A percentile compares a stretch with the other conserved stretches of the same genome.
Evolutionary conservation across 2,329 filamentous ascomycete species (phyloP).

Genomic region (Pseudocercospora eumusae): DNA sequence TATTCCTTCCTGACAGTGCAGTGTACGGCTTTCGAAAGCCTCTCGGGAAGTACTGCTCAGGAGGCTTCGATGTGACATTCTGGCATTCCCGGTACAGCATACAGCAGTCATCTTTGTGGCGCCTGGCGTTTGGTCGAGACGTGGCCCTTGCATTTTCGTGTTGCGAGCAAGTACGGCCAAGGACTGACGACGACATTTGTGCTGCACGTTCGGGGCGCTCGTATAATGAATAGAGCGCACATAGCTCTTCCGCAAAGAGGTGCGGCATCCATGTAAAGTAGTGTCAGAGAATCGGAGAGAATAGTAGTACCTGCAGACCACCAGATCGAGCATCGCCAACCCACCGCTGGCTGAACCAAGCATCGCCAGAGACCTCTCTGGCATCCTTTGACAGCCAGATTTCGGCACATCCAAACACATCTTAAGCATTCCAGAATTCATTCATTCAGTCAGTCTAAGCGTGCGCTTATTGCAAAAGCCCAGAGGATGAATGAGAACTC

Average conservation of each 20-base stretch:
- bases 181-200: neutral
- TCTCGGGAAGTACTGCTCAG: neutral
- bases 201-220: neutral
- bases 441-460: neutral
- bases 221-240: neutral
- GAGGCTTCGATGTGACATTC: slow-evolving; percentile 6
- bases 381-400: neutral
- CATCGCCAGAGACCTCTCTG: neutral
- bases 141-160: neutral
- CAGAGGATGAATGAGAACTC: neutral
- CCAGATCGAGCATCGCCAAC: neutral
- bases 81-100: neutral
- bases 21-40: neutral
- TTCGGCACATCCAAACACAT: neutral
- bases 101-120: neutral
- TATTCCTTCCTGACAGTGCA: neutral
- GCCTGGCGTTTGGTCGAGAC: neutral
- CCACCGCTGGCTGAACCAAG: neutral
- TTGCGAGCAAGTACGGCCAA: neutral
- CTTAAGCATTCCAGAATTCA: neutral
- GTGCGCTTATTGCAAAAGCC: neutral
- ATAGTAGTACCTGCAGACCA: neutral
- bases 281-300: slow-evolving; percentile 7
- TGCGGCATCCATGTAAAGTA: slow-evolving; percentile 2
- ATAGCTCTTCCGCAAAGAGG: neutral